phyloP scores from a whole-genome alignment of 306 rosid species.

The Vachellia collinsii region DNA sequence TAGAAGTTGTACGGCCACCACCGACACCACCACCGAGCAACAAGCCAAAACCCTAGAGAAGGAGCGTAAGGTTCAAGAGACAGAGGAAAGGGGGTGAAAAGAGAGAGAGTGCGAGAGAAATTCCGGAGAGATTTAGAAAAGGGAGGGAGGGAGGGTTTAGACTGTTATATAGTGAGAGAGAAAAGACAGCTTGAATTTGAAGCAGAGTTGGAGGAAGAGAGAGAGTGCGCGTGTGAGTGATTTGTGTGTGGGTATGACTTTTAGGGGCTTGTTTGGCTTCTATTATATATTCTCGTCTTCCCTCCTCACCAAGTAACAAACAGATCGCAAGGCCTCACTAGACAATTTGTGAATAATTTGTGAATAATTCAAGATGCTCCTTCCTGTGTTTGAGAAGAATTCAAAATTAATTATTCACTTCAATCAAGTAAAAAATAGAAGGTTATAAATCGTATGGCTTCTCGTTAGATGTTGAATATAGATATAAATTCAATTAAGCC shows the following conservation, averaged over 20 bases:
- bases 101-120: conserved; percentile 24
- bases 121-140: conserved; percentile 37
- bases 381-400: no score
- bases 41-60: conserved; percentile 43
- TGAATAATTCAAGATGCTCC: no score
- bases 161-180: conserved; percentile 25
- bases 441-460: no score
- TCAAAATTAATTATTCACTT: no score
- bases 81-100: not conserved
- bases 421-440: no score
- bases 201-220: conserved; percentile 54
- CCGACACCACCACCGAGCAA: not conserved
- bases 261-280: not conserved
- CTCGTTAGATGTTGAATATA: no score
- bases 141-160: conserved; percentile 33
- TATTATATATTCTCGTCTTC: not conserved
- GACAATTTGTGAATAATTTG: no score
- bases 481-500: no score
- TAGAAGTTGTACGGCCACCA: conserved; percentile 32
- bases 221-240: not conserved
- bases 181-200: conserved; percentile 86
- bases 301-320: not conserved
- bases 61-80: not conserved
- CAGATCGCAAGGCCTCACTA: not conserved
- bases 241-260: not conserved